These are phyloP conservation scores for Lactifluus volemus DNA, from an alignment of 768 basidiomycete species.

Conservation along the genomic window DNA sequence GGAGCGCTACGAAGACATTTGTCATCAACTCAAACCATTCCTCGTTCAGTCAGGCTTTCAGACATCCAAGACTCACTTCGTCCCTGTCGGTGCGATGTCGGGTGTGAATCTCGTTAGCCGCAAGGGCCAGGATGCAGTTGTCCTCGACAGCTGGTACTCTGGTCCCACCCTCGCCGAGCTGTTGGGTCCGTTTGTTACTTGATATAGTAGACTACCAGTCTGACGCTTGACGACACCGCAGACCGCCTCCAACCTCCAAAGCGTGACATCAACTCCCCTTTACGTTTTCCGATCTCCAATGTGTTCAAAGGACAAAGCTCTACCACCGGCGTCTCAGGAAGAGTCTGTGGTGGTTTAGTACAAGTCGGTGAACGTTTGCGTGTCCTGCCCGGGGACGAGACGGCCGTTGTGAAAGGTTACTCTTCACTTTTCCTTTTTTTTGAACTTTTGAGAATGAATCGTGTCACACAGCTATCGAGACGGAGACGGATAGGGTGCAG, in stretches of 20 bases:
- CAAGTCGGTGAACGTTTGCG: conserved; percentile 87
- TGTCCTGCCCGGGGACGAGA: conserved; percentile 89
- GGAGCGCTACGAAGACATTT: conserved; percentile 81
- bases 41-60: conserved; percentile 83
- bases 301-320: conserved; percentile 87
- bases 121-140: conserved; percentile 37
- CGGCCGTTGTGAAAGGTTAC: conserved; percentile 58
- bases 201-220: not conserved
- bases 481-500: conserved; percentile 64
- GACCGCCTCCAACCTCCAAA: conserved; percentile 76
- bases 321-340: conserved; percentile 69
- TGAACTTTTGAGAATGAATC: not conserved
- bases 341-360: conserved; percentile 79
- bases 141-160: conserved; percentile 66
- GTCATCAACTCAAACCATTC: conserved; percentile 65
- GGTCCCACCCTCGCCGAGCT: conserved; percentile 80
- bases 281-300: conserved; percentile 88
- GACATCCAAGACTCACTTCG: conserved; percentile 67
- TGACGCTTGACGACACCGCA: conserved; percentile 25
- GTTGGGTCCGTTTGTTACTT: conserved; percentile 54
- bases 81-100: conserved; percentile 84
- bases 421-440: not conserved
- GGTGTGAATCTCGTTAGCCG: conserved; percentile 71
- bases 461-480: conserved; percentile 59
- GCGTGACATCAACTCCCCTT: conserved; percentile 64